Percentiles rank a stretch among this genome's conserved stretches.
Evolutionary conservation across 2,329 filamentous ascomycete genomes (phyloP).

Genomic region (Meredithiella fracta): DNA sequence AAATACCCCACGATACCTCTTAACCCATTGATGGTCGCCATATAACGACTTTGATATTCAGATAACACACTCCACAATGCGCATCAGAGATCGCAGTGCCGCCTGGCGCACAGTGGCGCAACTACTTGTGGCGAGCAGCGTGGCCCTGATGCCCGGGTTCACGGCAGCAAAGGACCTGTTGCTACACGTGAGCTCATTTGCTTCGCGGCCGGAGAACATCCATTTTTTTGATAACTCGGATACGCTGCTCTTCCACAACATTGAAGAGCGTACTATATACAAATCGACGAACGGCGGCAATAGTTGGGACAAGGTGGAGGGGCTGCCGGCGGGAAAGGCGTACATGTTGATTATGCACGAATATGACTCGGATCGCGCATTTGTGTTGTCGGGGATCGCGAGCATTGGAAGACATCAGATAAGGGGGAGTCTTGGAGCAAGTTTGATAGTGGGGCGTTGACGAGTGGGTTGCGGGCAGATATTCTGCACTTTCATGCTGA

Average conservation of each 20-base stretch:
- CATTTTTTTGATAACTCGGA: slow-evolving; percentile 89
- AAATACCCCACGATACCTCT: no score
- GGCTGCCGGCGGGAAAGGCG: slow-evolving; percentile 46
- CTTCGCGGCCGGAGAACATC: slow-evolving; percentile 48
- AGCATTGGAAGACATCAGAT: slow-evolving; percentile 73
- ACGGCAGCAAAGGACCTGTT: slow-evolving; percentile 41
- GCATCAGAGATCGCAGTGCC: slow-evolving; percentile 8
- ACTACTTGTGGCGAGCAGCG: slow-evolving; percentile 7
- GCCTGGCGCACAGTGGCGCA: slow-evolving; percentile 11
- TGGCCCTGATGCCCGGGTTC: slow-evolving; percentile 4
- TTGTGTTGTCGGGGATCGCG: slow-evolving; percentile 53
- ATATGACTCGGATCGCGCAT: slow-evolving; percentile 62
- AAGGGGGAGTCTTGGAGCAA: slow-evolving; percentile 64
- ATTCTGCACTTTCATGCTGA: slow-evolving; percentile 63
- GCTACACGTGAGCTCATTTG: slow-evolving; percentile 48
- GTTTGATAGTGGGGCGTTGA: slow-evolving; percentile 48
- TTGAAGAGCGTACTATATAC: slow-evolving; percentile 46
- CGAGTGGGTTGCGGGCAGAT: slow-evolving; percentile 33
- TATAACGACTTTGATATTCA: not conserved
- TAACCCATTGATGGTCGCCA: not conserved
- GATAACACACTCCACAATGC: slow-evolving; percentile 2
- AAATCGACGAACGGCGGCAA: slow-evolving; percentile 68
- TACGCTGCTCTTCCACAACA: slow-evolving; percentile 59
- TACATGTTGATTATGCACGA: slow-evolving; percentile 57
- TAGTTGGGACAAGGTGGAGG: slow-evolving; percentile 52